Evolutionary conservation across 1,139 yeast genomes (phyloP), one percentile per base, ranked within the genome.

Genomic region (Sugiyamaella novakii): DNA sequence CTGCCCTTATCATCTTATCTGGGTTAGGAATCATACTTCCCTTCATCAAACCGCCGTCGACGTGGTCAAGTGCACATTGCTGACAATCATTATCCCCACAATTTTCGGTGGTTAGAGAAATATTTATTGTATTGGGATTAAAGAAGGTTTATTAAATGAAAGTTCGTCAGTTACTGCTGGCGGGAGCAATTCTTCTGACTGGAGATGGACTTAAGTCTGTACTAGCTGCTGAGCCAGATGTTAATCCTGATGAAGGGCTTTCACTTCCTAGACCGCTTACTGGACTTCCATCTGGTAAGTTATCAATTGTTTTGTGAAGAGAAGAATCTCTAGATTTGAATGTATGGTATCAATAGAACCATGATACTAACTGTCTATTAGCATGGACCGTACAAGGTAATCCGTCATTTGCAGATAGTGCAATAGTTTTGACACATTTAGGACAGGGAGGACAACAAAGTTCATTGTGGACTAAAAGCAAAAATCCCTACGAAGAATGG

Each of bases 401-500:
- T n/a, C 46, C 46, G 3, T 21, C 39, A 14, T 42, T 42, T 14
- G 39, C 33, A 18, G 46, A 42, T 22, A 25, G 34, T 6, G 39
- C 39, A 10, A 24, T 34, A 2, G 46, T 42, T 4, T 25, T 42
- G 39, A 42, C 46, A 25, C 40, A 42, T 25, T 25, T 42, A 28
- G 34, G 34, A 12, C 24, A 42, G 5, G 34, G 27, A 10, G 33
- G 22, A 11, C 18, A 42, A 21, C 46, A 42, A 30, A 35, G 42
- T 22, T 34, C 70, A 3, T 54, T 70, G 6, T 70, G 74, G 72
- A 46, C 68, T 15, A 53, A 56, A 29, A 46, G 53, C 19, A 47
- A 58, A n/a, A 61, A 67, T 30, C 50, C 62, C 14, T 57, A 53
- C 45, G 62, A 57, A 8, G 66, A 63, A 36, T 71, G 72, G 72